Percentiles rank a stretch among this genome's conserved stretches.
These are phyloP conservation scores for Thielaviopsis euricoi DNA, from an alignment of 2,329 filamentous ascomycete species.

Conservation along the genomic window DNA sequence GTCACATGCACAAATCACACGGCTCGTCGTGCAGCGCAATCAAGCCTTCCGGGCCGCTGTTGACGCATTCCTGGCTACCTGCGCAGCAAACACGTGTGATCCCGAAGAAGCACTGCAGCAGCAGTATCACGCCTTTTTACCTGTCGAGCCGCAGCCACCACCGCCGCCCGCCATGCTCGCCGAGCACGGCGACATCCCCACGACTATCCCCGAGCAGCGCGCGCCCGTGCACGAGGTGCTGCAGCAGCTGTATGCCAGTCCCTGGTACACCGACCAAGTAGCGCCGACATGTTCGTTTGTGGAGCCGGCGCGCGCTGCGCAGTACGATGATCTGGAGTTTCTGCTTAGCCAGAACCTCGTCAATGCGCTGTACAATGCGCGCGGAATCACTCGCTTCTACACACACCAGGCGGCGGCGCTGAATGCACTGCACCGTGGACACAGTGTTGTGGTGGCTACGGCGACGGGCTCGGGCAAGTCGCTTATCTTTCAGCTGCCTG, in stretches of 20 bases:
- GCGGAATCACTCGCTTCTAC: conserved; percentile 71
- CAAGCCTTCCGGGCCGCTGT: conserved; percentile 64
- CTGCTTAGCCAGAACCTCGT: conserved; percentile 77
- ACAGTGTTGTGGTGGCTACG: conserved; percentile 82
- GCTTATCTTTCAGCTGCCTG: conserved; percentile 91
- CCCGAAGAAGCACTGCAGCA: conserved; percentile 48
- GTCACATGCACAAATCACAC: conserved; percentile 74
- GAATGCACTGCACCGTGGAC: conserved; percentile 66
- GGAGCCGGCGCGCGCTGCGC: conserved; percentile 67
- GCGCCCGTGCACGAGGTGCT: conserved; percentile 73
- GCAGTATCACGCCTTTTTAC: conserved; percentile 44
- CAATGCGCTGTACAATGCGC: conserved; percentile 90
- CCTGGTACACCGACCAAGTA: conserved; percentile 87
- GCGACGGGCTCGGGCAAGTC: conserved; percentile 96
- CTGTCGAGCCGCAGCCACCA: conserved; percentile 25
- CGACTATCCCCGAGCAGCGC: conserved; percentile 62
- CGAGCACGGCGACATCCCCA: conserved; percentile 35
- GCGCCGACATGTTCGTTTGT: conserved; percentile 85
- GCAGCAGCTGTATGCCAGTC: conserved; percentile 58
- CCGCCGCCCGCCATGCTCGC: not conserved
- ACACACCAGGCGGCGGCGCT: conserved; percentile 88
- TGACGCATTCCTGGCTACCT: conserved; percentile 60
- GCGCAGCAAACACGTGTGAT: conserved; percentile 46
- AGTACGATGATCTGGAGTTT: conserved; percentile 74
- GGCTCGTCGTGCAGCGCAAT: conserved; percentile 79